Base-by-base conservation (phyloP, 805 yeast genomes). In the Kazachstania bromeliacearum region DNA sequence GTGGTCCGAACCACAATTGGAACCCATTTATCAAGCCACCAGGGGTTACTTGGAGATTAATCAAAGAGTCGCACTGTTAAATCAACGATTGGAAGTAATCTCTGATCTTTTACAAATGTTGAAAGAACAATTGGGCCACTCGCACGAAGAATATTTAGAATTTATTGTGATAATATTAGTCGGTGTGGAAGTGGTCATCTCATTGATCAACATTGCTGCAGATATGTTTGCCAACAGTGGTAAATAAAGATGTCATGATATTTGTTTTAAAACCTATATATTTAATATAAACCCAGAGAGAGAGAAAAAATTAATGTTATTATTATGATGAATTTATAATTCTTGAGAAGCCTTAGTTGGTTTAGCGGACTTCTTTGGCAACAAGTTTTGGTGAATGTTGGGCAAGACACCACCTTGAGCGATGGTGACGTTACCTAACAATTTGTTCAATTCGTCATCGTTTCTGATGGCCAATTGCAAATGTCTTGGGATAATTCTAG, bases 361-460 rank as follows among this genome's bases (percentile, higher is more conserved):
- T 61, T 74, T 74, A 36, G 71, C 67, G 46, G 78, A 66, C 71
- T 79, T 79, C 73, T 80, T 75, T 66, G 89, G 88, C 59, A 88
- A 78, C 67, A 88, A 79, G 73, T 80, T 79, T 70, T 79, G 85
- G 72, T 85, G 95, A 63, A 87, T 84, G 79, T 85, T 85, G 72
- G 96, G 96, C 68, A 88, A 77, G 57, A 89, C 96, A 84, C 96
- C 96, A 80, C 96, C 96, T 70, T 87, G 94, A 53, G 96, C 96
- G 58, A 88, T 89, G 47, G 96, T 88, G 50, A 89, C 98, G 65
- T 85, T 87, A 47, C 80, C 78, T 50, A 89, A 75, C 57, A 88
- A 77, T 68, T 84, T 87, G 84, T 89, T 88, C 68, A 89, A 77
- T 71, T 89, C 96, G 71, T 89, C 96, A 76, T 89, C 97, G 64